Evolutionary conservation across 2,329 filamentous ascomycete genomes (phyloP).

Genomic region (Ilyonectria mors-panacis): DNA sequence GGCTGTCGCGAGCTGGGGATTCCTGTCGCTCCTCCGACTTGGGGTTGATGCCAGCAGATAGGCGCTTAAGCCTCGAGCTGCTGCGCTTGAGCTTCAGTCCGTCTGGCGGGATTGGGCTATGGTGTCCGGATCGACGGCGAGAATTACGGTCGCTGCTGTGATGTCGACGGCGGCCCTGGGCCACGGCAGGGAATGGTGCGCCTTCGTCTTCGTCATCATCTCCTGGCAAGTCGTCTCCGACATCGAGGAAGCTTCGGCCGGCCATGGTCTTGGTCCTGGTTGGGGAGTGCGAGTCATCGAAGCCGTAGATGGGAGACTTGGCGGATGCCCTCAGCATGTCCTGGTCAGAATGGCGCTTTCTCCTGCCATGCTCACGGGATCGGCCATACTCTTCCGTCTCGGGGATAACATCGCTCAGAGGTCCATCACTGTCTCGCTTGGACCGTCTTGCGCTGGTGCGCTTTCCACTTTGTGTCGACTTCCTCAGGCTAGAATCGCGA

Average conservation of each 20-base stretch:
- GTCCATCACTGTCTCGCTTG: slow-evolving; percentile 62
- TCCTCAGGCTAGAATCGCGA: slow-evolving; percentile 78
- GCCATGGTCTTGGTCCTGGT: slow-evolving; percentile 39
- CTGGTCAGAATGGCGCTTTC: slow-evolving; percentile 33
- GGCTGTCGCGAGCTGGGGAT: slow-evolving; percentile 48
- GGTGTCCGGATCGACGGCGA: slow-evolving; percentile 64
- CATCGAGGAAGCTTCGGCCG: slow-evolving; percentile 43
- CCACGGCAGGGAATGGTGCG: slow-evolving; percentile 78
- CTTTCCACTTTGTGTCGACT: slow-evolving; percentile 66
- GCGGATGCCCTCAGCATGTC: slow-evolving; percentile 19
- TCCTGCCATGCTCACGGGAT: slow-evolving; percentile 37
- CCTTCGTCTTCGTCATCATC: slow-evolving; percentile 68
- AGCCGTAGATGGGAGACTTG: slow-evolving; percentile 39
- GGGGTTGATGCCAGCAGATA: slow-evolving; percentile 65
- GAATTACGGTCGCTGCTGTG: slow-evolving; percentile 62
- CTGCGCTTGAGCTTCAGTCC: slow-evolving; percentile 66
- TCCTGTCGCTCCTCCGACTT: slow-evolving; percentile 56
- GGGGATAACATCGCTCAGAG: slow-evolving; percentile 57
- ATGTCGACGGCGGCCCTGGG: slow-evolving; percentile 70
- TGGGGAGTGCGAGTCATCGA: slow-evolving; percentile 41
- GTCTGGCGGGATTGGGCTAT: slow-evolving; percentile 64
- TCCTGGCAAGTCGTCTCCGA: slow-evolving; percentile 51
- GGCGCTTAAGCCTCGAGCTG: slow-evolving; percentile 71
- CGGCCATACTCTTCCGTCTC: slow-evolving; percentile 56
- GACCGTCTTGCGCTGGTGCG: slow-evolving; percentile 67